A percentile compares a stretch with the other conserved stretches of the same genome.
These are phyloP conservation scores for Zancudomyces culisetae DNA, from an alignment of 371 early-diverging fungal genomes.

Conservation along the genomic window DNA sequence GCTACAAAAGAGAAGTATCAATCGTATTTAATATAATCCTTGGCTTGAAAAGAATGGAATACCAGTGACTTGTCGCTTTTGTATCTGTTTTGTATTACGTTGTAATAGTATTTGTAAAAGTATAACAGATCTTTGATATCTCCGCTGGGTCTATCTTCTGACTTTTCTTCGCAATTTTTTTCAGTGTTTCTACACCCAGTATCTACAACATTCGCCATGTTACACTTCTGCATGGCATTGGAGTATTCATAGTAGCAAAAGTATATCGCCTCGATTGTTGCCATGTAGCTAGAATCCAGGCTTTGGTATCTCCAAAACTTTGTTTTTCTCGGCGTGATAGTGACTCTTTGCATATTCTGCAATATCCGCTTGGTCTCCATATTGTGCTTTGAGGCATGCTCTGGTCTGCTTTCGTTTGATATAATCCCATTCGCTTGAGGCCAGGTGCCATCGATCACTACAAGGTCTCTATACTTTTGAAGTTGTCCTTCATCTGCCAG, in stretches of 20 bases:
- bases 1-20: no score
- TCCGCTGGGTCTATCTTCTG: slow-evolving; percentile 31
- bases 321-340: slow-evolving; percentile 42
- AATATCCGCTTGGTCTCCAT: slow-evolving; percentile 1
- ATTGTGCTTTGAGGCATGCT: slow-evolving; percentile 33
- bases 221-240: slow-evolving; percentile 7
- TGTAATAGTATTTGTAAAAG: slow-evolving; percentile 72
- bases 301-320: slow-evolving; percentile 83
- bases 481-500: slow-evolving; percentile 29
- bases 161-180: background rate
- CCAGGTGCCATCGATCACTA: slow-evolving; percentile 91
- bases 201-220: background rate
- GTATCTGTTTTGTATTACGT: slow-evolving; percentile 64
- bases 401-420: slow-evolving; percentile 23
- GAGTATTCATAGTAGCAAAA: slow-evolving; percentile 63
- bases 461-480: slow-evolving; percentile 42
- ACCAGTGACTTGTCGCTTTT: slow-evolving; percentile 7
- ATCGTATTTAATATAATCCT: slow-evolving; percentile 18
- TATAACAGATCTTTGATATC: slow-evolving; percentile 69
- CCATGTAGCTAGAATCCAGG: slow-evolving; percentile 43
- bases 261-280: slow-evolving; percentile 91
- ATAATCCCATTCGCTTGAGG: slow-evolving; percentile 63
- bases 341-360: slow-evolving; percentile 6
- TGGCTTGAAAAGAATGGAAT: slow-evolving; percentile 8
- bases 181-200: background rate